Percentiles rank a stretch among this genome's conserved stretches.
phyloP scores from a whole-genome alignment of 176 grass and related monocot species.

The Oryza glaberrima region DNA sequence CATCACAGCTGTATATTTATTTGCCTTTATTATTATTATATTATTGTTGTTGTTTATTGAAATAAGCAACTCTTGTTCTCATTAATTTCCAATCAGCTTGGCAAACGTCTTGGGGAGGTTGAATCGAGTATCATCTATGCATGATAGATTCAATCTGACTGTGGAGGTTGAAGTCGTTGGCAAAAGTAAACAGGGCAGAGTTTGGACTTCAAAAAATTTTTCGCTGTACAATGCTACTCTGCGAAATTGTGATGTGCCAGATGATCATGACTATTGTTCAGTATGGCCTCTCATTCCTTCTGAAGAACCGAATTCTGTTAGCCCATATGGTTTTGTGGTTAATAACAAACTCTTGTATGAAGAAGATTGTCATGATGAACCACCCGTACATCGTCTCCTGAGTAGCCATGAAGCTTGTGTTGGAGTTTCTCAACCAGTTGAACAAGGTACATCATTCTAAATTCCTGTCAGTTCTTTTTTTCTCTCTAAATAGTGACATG shows the following conservation, averaged over 20 bases:
- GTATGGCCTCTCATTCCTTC: constrained; percentile 52
- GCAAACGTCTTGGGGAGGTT: constrained; percentile 55
- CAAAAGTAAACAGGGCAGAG: constrained; percentile 62
- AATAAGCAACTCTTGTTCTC: constrained; percentile 31
- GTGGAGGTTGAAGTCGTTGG: constrained; percentile 71
- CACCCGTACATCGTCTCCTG: constrained; percentile 33
- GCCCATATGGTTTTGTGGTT: constrained; percentile 23
- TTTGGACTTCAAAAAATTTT: constrained; percentile 88
- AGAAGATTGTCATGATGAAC: constrained; percentile 44
- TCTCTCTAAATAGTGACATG: background rate
- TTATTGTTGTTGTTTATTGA: background rate
- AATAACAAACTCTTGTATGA: constrained; percentile 46
- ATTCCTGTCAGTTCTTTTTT: constrained; percentile 23
- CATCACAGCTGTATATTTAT: no score
- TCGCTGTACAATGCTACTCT: constrained; percentile 50
- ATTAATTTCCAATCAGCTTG: constrained; percentile 60
- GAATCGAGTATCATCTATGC: constrained; percentile 65
- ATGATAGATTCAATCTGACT: constrained; percentile 62
- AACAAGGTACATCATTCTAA: constrained; percentile 38
- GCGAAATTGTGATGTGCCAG: constrained; percentile 50
- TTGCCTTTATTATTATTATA: no score
- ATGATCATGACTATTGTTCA: constrained; percentile 40
- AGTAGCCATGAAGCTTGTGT: constrained; percentile 40
- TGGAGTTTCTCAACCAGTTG: constrained; percentile 38
- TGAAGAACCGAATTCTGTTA: constrained; percentile 33